Base-by-base conservation (phyloP, 163 green algal genomes). In the Coccomyxa subellipsoidea region DNA sequence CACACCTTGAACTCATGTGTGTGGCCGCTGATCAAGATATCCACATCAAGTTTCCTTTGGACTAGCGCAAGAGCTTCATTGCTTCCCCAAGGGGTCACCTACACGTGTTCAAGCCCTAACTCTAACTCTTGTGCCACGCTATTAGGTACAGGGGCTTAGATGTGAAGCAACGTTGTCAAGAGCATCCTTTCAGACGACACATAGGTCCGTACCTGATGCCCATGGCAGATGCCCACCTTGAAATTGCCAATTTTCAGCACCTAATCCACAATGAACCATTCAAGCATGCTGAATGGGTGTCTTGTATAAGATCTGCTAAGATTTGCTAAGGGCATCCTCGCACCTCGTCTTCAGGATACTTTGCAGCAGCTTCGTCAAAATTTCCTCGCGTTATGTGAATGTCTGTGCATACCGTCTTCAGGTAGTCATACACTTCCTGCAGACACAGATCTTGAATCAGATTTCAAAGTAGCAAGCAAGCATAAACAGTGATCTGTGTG, bases 11-110 rank as follows among this genome's bases (percentile, higher is more conserved):
- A 96, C 38, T 92, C 87, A 82, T 99, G 95, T 25, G 93, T 97
- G 89, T 98, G 92, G 0, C 96, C 96, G 0, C 92, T 96, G 5
- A 99, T 85, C 29, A 99, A 89, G 66, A 99, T 95, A 85, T 99
- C 96, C 0, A 93, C 93, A 59, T 93, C 91, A 78, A 99, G 81
- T 81, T 94, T 91, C 71, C 96, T 85, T 82, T 97, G 92, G 79
- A 98, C 82, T 23, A 94, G 87, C 5, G 89, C 92, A 66, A 98
- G 86, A 4, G 92, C 89, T 2, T 95, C 91, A 0, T 89, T 83
- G 87, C 97, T 91, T 32, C 93, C 94, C 86, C 90, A 95, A 0
- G 96, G 96, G 38, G 99, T 88, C 31, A 99, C 91, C 91, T 95
- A 81, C 27, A 79, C 18, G 25, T 34, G 73, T 35, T 37, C 32